Conservation (phyloP, 345 rosid genomes). For the Corchorus olitorius region DNA sequence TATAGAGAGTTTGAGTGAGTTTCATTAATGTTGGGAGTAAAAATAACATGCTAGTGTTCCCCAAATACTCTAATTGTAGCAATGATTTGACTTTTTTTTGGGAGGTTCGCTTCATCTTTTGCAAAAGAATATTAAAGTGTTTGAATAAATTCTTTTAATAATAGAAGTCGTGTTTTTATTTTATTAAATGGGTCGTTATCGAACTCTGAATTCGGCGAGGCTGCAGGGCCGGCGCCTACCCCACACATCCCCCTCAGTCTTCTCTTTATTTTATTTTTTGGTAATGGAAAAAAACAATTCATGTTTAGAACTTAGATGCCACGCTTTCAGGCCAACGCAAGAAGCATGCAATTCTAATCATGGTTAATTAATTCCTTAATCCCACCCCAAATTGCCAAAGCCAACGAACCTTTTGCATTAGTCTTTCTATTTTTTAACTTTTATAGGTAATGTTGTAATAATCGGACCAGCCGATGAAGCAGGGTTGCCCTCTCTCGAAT, state of each 20-base stretch:
- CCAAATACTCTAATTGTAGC: neutral
- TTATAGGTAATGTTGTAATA: too few relatives aligned
- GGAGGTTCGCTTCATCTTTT: neutral
- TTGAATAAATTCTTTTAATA: neutral
- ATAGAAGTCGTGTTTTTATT: neutral
- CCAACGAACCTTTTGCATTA: neutral
- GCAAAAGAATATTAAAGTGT: slow-evolving; percentile 3
- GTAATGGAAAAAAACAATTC: neutral
- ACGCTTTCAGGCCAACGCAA: slow-evolving; percentile 11
- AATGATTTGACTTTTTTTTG: slow-evolving; percentile 10
- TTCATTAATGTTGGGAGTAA: neutral
- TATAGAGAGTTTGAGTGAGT: neutral
- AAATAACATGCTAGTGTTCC: slow-evolving; percentile 5
- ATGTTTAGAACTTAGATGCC: neutral
- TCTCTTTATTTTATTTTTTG: neutral
- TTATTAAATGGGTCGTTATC: slow-evolving; percentile 10
- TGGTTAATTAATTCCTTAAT: neutral
- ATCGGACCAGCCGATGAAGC: too few relatives aligned
- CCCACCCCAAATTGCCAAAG: neutral
- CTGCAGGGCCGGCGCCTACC: slow-evolving; percentile 74
- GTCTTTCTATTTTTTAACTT: neutral
- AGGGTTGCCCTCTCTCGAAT: too few relatives aligned
- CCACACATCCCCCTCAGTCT: slow-evolving; percentile 22
- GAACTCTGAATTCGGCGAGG: slow-evolving; percentile 33
- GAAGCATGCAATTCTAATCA: neutral